A percentile compares a stretch with the other conserved stretches of the same genome.
phyloP scores from a whole-genome alignment of 148 eudicot genomes.

The Polygonum aviculare region DNA sequence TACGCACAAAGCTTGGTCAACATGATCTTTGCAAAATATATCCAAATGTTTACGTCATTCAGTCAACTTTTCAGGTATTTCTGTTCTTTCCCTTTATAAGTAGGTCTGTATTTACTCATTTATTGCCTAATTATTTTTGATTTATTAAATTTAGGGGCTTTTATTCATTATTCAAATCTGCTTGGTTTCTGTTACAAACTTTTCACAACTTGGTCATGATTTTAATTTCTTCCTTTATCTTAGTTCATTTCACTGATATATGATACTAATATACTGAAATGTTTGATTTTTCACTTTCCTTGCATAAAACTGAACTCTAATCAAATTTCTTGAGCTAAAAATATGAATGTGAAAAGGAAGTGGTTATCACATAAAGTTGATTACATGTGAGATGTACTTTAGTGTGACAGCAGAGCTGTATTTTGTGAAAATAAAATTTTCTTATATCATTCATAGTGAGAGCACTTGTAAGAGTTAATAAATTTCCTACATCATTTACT shows the following conservation, averaged over 20 bases:
- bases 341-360: neutral
- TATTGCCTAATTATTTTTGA: neutral
- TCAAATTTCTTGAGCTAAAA: neutral
- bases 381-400: neutral
- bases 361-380: neutral
- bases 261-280: no score
- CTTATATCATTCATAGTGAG: neutral
- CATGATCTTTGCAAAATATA: conserved; percentile 91
- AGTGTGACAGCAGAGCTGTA: neutral
- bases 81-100: neutral
- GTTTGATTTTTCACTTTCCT: neutral
- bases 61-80: conserved; percentile 89
- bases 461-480: neutral
- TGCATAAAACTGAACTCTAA: neutral
- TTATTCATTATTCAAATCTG: neutral
- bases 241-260: neutral
- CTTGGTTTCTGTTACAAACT: neutral
- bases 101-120: neutral
- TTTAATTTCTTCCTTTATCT: neutral
- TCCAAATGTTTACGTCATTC: conserved; percentile 83
- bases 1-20: conserved; percentile 87
- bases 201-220: neutral
- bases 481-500: neutral
- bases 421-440: neutral
- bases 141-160: neutral